Evolutionary conservation across 768 basidiomycete genomes (phyloP).

Genomic region (Kondoa subrosea): DNA sequence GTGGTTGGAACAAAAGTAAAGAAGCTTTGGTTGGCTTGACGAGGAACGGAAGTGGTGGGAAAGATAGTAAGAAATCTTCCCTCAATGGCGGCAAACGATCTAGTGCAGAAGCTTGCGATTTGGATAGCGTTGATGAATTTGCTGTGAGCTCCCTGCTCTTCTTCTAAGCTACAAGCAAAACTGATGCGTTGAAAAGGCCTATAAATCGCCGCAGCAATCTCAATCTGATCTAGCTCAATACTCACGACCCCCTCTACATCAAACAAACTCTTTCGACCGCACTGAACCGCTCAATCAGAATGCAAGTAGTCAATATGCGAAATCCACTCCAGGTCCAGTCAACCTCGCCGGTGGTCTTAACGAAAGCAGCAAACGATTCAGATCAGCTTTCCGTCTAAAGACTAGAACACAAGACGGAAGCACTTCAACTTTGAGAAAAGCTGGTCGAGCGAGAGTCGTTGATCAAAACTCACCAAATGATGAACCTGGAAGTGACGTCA

Average conservation of each 20-base stretch:
- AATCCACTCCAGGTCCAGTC: slow-evolving; percentile 9
- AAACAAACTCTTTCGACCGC: background rate
- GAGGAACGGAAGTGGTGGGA: background rate
- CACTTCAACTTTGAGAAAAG: background rate
- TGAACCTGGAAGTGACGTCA: background rate
- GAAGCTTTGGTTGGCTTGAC: slow-evolving; percentile 1
- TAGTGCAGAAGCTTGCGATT: background rate
- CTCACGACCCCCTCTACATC: background rate
- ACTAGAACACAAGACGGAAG: slow-evolving; percentile 3
- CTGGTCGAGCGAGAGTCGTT: background rate
- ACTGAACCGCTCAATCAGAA: background rate
- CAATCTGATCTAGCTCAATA: background rate
- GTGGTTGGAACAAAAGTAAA: slow-evolving; percentile 5
- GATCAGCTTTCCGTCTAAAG: slow-evolving; percentile 17
- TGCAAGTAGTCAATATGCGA: background rate
- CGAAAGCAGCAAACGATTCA: slow-evolving; percentile 15
- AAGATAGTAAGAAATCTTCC: background rate
- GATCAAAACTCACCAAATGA: background rate
- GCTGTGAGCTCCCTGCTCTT: background rate
- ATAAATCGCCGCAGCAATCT: background rate
- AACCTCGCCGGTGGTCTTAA: slow-evolving; percentile 10
- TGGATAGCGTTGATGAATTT: background rate
- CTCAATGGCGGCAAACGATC: background rate
- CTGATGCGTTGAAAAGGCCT: background rate
- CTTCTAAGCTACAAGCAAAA: background rate